These are phyloP conservation scores for Lathyrus sativus DNA, from an alignment of 306 rosid genomes.

Conservation along the genomic window DNA sequence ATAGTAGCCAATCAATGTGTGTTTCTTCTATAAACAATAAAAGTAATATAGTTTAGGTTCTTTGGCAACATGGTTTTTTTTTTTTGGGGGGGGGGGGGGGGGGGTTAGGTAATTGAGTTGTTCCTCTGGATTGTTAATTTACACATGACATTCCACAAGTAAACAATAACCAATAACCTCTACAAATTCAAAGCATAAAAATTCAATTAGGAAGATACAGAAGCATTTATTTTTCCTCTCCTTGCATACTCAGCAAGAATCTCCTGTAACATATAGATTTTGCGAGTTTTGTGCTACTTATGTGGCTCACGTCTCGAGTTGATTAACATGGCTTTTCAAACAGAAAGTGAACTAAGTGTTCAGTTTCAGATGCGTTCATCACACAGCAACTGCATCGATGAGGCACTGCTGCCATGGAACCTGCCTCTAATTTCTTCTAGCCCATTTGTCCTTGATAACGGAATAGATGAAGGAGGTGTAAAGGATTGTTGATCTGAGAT, in stretches of 20 bases:
- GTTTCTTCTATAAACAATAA: background rate
- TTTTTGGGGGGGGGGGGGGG: too few relatives aligned
- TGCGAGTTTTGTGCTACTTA: background rate
- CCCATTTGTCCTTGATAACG: constrained; percentile 38
- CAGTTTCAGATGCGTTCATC: constrained; percentile 48
- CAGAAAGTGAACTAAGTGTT: constrained; percentile 15
- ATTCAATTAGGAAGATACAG: constrained; percentile 17
- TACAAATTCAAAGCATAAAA: background rate
- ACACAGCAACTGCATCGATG: constrained; percentile 61
- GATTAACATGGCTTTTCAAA: background rate
- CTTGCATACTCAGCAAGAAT: constrained; percentile 1
- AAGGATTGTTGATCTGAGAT: constrained; percentile 54
- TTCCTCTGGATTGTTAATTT: constrained; percentile 4
- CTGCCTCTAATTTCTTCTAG: constrained; percentile 51
- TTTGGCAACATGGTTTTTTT: background rate
- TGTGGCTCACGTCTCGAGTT: background rate
- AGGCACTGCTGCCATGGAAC: constrained; percentile 40
- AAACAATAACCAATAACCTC: constrained; percentile 24
- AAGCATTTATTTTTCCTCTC: background rate
- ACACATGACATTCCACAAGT: constrained; percentile 10
- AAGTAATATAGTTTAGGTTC: background rate
- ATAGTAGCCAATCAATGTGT: constrained; percentile 1
- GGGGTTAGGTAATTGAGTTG: background rate
- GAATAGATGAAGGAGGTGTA: constrained; percentile 44
- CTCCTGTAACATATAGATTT: background rate